Evolutionary conservation across 2,329 filamentous ascomycete genomes (phyloP).

Genomic region (Fusarium equiseti): DNA sequence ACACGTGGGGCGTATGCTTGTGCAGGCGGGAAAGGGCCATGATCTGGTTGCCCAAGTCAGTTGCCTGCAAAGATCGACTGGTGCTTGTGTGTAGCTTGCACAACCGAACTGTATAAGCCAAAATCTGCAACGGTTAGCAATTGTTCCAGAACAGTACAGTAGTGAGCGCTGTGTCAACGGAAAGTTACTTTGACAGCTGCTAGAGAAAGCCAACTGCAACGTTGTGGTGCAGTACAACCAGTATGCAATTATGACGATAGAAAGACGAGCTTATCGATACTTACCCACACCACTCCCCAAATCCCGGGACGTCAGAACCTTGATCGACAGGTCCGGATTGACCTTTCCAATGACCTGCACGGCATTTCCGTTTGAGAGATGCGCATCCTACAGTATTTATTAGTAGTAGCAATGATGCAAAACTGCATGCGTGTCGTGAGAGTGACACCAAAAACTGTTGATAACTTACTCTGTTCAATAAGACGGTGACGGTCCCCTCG

Average conservation of each 20-base stretch:
- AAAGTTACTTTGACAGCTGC: background rate
- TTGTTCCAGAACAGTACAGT: background rate
- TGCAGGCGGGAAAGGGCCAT: slow-evolving; percentile 39
- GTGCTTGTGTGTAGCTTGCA: slow-evolving; percentile 86
- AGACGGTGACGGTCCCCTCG: slow-evolving; percentile 78
- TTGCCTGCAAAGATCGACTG: slow-evolving; percentile 78
- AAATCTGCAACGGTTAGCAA: slow-evolving; percentile 70
- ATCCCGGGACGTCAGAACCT: slow-evolving; percentile 76
- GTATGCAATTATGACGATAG: slow-evolving; percentile 38
- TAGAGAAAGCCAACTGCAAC: background rate
- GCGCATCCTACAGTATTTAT: slow-evolving; percentile 70
- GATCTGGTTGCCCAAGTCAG: slow-evolving; percentile 51
- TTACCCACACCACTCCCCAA: slow-evolving; percentile 76
- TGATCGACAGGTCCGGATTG: slow-evolving; percentile 77
- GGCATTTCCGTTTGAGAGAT: slow-evolving; percentile 76
- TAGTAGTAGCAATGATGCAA: slow-evolving; percentile 21
- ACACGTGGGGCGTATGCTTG: slow-evolving; percentile 50
- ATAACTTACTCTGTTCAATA: slow-evolving; percentile 76
- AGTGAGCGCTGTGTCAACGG: background rate
- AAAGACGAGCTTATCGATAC: slow-evolving; percentile 50
- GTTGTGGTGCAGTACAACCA: background rate
- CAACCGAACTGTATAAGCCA: slow-evolving; percentile 79
- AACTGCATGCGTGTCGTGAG: background rate
- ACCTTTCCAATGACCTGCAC: slow-evolving; percentile 86
- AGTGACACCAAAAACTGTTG: background rate